Evolutionary conservation across 2,329 filamentous ascomycete species (phyloP), one percentile per base, ranked within the genome.

Genomic region (Fusarium penzigii): DNA sequence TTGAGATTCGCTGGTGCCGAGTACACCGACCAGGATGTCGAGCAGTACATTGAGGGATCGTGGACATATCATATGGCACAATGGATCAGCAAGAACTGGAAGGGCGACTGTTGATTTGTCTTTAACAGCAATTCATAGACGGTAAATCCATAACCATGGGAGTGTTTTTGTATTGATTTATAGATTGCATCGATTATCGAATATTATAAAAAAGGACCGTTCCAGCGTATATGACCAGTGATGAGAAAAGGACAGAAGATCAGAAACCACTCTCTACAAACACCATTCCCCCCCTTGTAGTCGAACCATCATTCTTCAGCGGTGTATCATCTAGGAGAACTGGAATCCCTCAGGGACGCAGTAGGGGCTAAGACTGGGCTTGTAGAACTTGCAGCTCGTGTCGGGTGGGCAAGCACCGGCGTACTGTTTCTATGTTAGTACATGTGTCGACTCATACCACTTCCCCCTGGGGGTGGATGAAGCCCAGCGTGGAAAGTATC

Each of bases 61-160:
- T 75, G 86, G 50, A 84, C 83, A 0, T 77, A 81, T 36, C 69
- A 81, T 56, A 72, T 87, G 65, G 74, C 75, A 0, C 71, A 71
- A 2, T 87, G 84, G 84, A 81, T 86, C 48, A 71, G 73, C 65
- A 67, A 79, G 66, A 80, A 87, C 63, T 88, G 85, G 84, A 66
- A 71, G 46, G 72, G 70, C 1, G 64, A 78, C 0, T 83, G 80
- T 51, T 80, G 57, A 29, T 40, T 43, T 13, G 13, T 13, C 16
- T 44, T 16, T 46, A 25, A 7, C 7, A 25, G 20, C 7, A 25
- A 25, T 25, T 4, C 20, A 25, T 25, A 25, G 20, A 25, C 20
- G 20, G 20, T 25, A 7, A 25, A 25, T 25, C n/a, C n/a, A n/a
- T n/a, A n/a, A n/a, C n/a, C n/a, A n/a, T n/a, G n/a, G n/a, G n/a